Evolutionary conservation across 352 stramenopile genomes (phyloP).

Genomic region (Phytophthora uliginosa): DNA sequence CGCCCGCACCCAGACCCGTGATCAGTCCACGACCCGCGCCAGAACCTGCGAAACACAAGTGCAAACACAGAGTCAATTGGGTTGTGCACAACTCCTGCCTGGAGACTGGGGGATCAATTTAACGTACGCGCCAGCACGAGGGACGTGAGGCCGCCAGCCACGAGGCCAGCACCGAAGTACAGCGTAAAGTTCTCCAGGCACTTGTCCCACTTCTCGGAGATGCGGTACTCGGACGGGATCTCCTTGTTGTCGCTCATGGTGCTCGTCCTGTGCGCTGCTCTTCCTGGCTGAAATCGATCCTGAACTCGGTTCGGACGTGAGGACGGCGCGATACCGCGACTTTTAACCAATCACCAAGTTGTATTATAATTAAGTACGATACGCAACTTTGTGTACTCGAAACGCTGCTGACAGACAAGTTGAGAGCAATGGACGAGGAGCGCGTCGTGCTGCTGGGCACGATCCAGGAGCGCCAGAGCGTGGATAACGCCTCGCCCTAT

Average conservation of each 20-base stretch:
- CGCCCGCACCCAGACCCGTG: conserved; percentile 77
- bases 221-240: conserved; percentile 91
- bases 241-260: conserved; percentile 63
- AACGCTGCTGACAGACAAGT: conserved; percentile 5
- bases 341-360: conserved; percentile 31
- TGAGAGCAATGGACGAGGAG: conserved; percentile 62
- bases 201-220: conserved; percentile 94
- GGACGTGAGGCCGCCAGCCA: conserved; percentile 84
- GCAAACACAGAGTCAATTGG: conserved; percentile 11
- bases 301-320: conserved; percentile 45
- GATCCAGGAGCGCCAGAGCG: conserved; percentile 71
- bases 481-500: conserved; percentile 74
- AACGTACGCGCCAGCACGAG: conserved; percentile 86
- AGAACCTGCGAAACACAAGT: conserved; percentile 49
- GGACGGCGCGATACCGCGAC: conserved; percentile 7
- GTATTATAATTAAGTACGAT: conserved; percentile 26
- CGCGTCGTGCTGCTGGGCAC: conserved; percentile 74
- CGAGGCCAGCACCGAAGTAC: conserved; percentile 85
- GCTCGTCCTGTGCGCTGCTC: neutral
- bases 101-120: neutral
- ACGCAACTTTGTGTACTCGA: neutral
- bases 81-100: neutral
- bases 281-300: conserved; percentile 21
- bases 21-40: conserved; percentile 68
- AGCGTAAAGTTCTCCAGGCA: conserved; percentile 92